Conservation (phyloP, 2,329 filamentous ascomycete genomes). For the Aspergillus jensenii region DNA sequence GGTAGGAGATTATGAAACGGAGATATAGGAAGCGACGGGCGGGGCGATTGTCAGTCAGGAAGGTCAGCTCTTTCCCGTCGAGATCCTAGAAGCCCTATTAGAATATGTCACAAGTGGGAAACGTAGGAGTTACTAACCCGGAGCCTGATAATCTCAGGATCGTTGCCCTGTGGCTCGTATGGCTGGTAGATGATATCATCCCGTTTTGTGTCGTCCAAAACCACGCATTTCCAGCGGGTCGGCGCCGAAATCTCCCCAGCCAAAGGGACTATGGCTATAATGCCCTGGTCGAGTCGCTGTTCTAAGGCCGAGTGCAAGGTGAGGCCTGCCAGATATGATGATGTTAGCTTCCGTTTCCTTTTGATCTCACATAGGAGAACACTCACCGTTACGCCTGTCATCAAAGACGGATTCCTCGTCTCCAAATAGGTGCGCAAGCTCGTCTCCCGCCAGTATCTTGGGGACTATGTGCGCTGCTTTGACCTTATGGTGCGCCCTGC, state of each 20-base stretch:
- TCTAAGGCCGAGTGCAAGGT: background rate
- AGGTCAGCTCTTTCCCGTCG: constrained; percentile 14
- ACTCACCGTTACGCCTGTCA: constrained; percentile 18
- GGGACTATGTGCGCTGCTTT: constrained; percentile 22
- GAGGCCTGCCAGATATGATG: background rate
- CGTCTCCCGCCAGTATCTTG: constrained; percentile 11
- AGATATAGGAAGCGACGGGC: constrained; percentile 22
- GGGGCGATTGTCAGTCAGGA: constrained; percentile 18
- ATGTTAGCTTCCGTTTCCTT: too few relatives aligned
- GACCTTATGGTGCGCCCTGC: background rate
- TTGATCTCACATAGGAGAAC: too few relatives aligned
- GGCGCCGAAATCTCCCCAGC: background rate
- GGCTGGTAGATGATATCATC: background rate
- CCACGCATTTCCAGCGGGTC: background rate
- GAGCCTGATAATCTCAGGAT: background rate
- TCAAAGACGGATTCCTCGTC: constrained; percentile 9
- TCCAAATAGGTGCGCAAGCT: constrained; percentile 21
- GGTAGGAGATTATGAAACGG: constrained; percentile 21
- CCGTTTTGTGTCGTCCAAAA: background rate
- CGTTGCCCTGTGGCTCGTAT: too few relatives aligned
- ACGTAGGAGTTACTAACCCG: background rate
- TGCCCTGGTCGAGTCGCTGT: background rate
- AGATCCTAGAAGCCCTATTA: constrained; percentile 13
- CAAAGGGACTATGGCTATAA: background rate
- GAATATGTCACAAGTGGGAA: too few relatives aligned